Evolutionary conservation across 1,284 basidiomycete genomes (phyloP).

Genomic region (Entoloma clypeatum): DNA sequence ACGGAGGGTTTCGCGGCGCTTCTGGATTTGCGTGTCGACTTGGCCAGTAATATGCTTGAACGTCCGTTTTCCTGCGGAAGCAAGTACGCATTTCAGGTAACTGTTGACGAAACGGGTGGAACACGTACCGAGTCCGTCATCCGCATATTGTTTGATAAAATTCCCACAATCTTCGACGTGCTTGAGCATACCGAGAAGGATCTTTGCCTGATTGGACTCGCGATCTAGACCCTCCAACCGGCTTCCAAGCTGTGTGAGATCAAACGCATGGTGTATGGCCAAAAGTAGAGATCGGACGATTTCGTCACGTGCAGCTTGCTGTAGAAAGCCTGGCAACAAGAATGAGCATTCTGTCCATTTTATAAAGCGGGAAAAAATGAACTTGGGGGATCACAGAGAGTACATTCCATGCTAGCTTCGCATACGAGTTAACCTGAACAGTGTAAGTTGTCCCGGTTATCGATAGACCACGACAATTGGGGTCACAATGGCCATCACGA

Average conservation of each 20-base stretch:
- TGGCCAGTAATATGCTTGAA: slow-evolving; percentile 2
- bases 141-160: not conserved
- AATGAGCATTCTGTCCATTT: not conserved
- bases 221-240: not conserved
- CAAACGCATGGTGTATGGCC: not conserved
- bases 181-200: not conserved
- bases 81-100: not conserved
- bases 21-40: not conserved
- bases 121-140: not conserved
- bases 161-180: not conserved
- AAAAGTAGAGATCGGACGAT: not conserved
- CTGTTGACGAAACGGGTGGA: not conserved
- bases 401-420: slow-evolving; percentile 2
- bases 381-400: slow-evolving; percentile 1
- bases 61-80: not conserved
- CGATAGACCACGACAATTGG: not conserved
- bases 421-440: too few relatives aligned
- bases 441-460: too few relatives aligned
- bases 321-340: not conserved
- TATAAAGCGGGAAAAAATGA: not conserved
- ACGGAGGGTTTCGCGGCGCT: not conserved
- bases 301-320: not conserved
- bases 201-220: slow-evolving; percentile 1
- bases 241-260: not conserved
- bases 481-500: not conserved